A percentile compares a stretch with the other conserved stretches of the same genome.
phyloP scores from a whole-genome alignment of 2,329 filamentous ascomycete genomes.

The Drechslerella stenobrocha region DNA sequence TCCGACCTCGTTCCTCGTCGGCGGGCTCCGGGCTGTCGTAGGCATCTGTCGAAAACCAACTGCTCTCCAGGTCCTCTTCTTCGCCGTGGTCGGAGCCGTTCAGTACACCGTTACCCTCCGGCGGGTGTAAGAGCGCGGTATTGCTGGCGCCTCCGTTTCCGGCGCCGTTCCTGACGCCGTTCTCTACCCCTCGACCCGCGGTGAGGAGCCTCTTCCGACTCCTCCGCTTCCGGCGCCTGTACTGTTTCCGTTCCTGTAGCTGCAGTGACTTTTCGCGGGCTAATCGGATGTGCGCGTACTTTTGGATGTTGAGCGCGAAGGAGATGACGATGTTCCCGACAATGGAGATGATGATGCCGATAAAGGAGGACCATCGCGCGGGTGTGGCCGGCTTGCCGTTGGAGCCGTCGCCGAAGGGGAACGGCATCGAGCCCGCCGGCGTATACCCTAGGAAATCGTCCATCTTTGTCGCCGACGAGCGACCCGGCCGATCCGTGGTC shows the following conservation, averaged over 20 bases:
- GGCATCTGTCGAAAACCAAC: conserved; percentile 47
- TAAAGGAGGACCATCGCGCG: conserved; percentile 81
- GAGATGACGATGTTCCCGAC: conserved; percentile 92
- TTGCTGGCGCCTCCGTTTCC: conserved; percentile 4
- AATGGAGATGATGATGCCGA: conserved; percentile 91
- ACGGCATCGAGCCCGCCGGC: conserved; percentile 3
- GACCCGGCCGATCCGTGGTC: conserved; percentile 6
- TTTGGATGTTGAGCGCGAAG: conserved; percentile 91
- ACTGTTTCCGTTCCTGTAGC: conserved; percentile 39
- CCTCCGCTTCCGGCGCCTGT: conserved; percentile 54
- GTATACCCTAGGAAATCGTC: conserved; percentile 14
- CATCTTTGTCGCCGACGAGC: conserved; percentile 11
- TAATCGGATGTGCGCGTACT: conserved; percentile 88
- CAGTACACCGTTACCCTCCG: conserved; percentile 22
- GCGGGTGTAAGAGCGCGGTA: conserved; percentile 27
- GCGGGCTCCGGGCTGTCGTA: conserved; percentile 55
- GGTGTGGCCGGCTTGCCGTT: conserved; percentile 26
- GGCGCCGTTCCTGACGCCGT: conserved; percentile 48
- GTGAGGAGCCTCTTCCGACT: conserved; percentile 32
- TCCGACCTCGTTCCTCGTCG: conserved; percentile 29
- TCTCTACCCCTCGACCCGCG: conserved; percentile 26
- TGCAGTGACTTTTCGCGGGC: conserved; percentile 67
- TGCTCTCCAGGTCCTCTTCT: conserved; percentile 40
- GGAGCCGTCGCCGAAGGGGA: background rate
- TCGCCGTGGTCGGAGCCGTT: conserved; percentile 15